These are phyloP conservation scores for Aegilops speltoides DNA, from an alignment of 176 grass and related monocot genomes.

Conservation along the genomic window DNA sequence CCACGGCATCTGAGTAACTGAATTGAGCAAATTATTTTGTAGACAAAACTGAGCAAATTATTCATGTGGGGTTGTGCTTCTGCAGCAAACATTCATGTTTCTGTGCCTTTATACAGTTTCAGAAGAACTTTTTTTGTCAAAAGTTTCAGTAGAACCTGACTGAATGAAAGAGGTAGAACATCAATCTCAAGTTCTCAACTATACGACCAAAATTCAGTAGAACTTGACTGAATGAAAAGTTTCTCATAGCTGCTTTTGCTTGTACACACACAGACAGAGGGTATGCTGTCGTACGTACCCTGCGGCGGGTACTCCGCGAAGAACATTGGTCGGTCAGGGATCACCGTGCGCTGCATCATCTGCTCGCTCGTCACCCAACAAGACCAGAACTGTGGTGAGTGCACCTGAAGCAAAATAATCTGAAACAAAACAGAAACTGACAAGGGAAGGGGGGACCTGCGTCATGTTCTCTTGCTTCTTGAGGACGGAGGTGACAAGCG, in stretches of 20 bases:
- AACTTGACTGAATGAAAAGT: no score
- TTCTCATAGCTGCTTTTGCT: no score
- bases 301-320: slow-evolving; percentile 77
- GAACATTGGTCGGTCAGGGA: slow-evolving; percentile 91
- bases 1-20: no score
- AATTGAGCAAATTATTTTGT: no score
- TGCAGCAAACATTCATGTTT: no score
- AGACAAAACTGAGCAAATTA: no score
- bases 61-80: no score
- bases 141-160: background rate
- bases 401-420: background rate
- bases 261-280: background rate
- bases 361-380: background rate
- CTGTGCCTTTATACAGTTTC: no score
- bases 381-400: no score
- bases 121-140: no score
- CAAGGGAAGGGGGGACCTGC: slow-evolving; percentile 24
- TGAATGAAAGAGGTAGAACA: background rate
- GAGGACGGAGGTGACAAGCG: slow-evolving; percentile 48
- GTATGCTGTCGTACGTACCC: slow-evolving; percentile 24
- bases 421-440: fast-evolving
- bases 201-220: no score
- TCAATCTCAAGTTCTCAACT: background rate
- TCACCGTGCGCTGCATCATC: slow-evolving; percentile 73
- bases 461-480: slow-evolving; percentile 75